These are phyloP conservation scores for Fusarium sp. DNA, from an alignment of 2,329 filamentous ascomycete genomes.

Conservation along the genomic window DNA sequence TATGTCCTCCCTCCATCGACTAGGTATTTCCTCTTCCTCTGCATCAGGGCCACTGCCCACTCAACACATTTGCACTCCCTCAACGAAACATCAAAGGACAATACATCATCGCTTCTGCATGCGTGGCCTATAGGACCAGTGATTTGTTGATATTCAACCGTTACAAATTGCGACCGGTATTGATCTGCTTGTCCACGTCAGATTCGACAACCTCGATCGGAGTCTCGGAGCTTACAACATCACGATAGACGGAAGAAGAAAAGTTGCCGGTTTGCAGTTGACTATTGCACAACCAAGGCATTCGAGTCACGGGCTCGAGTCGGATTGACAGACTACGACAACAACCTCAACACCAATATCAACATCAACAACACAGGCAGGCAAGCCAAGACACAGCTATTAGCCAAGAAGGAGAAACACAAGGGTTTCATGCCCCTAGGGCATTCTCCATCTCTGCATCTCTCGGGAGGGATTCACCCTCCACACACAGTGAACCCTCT, in stretches of 20 bases:
- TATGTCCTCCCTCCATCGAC: conserved; percentile 7
- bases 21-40: background rate
- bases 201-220: conserved; percentile 11
- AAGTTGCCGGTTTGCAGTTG: background rate
- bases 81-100: conserved; percentile 20
- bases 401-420: conserved; percentile 21
- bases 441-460: conserved; percentile 20
- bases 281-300: conserved; percentile 6
- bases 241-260: conserved; percentile 4
- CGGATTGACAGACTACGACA: conserved; percentile 7
- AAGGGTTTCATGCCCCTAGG: conserved; percentile 24
- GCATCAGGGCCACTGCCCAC: background rate
- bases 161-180: background rate
- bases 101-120: conserved; percentile 10
- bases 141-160: background rate
- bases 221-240: background rate
- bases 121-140: background rate
- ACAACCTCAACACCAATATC: conserved; percentile 17
- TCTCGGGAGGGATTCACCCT: conserved; percentile 21
- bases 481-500: conserved; percentile 20
- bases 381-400: conserved; percentile 22
- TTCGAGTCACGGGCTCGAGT: conserved; percentile 22
- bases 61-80: conserved; percentile 34
- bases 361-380: conserved; percentile 17
- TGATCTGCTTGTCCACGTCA: conserved; percentile 24